Conservation (phyloP, 78 protist species). For the Dictyostelium intermedium region DNA sequence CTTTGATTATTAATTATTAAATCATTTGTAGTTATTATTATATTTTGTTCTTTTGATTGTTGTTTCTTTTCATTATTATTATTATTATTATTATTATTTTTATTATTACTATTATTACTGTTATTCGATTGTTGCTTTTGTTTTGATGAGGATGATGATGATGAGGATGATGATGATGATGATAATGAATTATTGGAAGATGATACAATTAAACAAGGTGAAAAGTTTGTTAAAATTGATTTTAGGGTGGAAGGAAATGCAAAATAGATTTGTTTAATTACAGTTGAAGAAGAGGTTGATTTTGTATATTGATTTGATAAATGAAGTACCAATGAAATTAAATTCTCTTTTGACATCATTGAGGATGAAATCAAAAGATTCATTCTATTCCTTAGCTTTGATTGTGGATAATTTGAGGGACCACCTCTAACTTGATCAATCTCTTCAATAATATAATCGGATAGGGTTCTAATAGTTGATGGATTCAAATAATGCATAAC, state of each 20-base stretch:
- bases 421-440: slow-evolving; percentile 4
- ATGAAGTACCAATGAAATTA: slow-evolving; percentile 26
- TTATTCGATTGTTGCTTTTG: background rate
- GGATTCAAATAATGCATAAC: slow-evolving; percentile 12
- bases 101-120: background rate
- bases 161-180: background rate
- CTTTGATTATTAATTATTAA: background rate
- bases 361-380: slow-evolving; percentile 8
- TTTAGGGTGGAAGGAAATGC: slow-evolving; percentile 23
- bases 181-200: background rate
- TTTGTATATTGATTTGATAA: slow-evolving; percentile 12
- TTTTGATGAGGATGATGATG: background rate
- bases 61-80: background rate
- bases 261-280: slow-evolving; percentile 32
- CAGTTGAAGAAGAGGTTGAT: background rate
- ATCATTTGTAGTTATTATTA: background rate
- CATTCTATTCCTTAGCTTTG: background rate
- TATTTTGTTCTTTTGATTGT: background rate
- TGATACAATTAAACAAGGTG: slow-evolving; percentile 8
- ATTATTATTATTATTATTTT: background rate
- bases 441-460: slow-evolving; percentile 33
- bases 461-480: background rate
- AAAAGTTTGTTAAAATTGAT: background rate
- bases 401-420: background rate
- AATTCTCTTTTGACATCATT: slow-evolving; percentile 2